Base-by-base conservation (phyloP, 495 filamentous ascomycete species). In the Lasiosphaeria ovina region DNA sequence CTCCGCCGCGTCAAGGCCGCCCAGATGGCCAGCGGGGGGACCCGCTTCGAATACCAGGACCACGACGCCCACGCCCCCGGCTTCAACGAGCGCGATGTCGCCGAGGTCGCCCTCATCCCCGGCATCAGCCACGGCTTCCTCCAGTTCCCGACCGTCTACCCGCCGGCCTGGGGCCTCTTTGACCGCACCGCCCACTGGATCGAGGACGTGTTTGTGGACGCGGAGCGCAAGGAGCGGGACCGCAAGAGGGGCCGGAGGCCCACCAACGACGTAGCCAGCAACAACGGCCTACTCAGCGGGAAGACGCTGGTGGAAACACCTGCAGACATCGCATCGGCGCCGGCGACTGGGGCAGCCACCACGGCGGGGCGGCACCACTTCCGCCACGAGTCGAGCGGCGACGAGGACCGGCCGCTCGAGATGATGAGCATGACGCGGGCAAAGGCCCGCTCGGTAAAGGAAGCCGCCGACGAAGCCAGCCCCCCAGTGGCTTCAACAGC, bases 111-210 rank as follows among this genome's bases (percentile, higher is more conserved):
- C 2, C 74, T 98, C 36, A 85, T 98, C 4, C 94, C 93, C 0
- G 92, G 92, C 0, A 87, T 96, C 35, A 89, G 85, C 9, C 94
- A 98, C 67, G 94, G 94, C 0, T 98, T 98, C 70, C 69, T 97
- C 63, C 92, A 97, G 69, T 96, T 98, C 74, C 90, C 88, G 0
- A 76, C 82, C 3, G 76, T 96, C 6, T 98, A 93, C 64, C 92
- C 92, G 0, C 91, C 94, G 31, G 92, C 87, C 6, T 92, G 89
- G 86, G 85, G 86, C 61, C 83, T 93, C 64, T 89, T 97, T 63
- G 81, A 85, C 38, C 83, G 85, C 9, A 89, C 88, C 62, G 85
- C 83, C 0, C 68, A 77, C 6, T 98, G 95, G 94, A 87, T 96
- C 40, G 81, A 84, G 42, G 85, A 88, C 5, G 76, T 89, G 2